Conservation (phyloP, 2,329 filamentous ascomycete species). For the Parascedosporium putredinis region DNA sequence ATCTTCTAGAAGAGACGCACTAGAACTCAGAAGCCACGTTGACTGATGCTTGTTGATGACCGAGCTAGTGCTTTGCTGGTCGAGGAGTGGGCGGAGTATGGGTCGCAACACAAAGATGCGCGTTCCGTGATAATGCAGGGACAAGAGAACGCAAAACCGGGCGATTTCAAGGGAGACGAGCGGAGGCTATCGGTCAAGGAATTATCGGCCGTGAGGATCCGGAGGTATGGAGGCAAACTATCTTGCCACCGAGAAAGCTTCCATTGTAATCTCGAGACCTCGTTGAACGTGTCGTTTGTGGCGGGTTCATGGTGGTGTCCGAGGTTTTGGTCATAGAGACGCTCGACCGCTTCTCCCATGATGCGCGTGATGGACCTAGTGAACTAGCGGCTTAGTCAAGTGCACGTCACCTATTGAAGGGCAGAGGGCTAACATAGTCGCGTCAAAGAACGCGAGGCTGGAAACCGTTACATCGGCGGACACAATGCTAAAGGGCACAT, state of each 20-base stretch:
- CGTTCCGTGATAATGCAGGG: background rate
- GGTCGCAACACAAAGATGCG: background rate
- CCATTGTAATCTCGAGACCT: background rate
- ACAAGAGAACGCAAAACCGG: background rate
- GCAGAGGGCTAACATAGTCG: background rate
- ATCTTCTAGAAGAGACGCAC: background rate
- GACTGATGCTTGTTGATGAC: background rate
- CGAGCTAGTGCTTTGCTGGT: background rate
- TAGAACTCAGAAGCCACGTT: background rate
- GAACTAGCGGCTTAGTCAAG: background rate
- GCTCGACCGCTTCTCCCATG: background rate
- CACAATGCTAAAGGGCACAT: background rate
- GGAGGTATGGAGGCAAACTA: background rate
- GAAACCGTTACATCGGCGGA: background rate
- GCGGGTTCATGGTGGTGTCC: background rate
- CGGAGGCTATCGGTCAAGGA: background rate
- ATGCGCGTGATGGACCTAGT: constrained; percentile 1
- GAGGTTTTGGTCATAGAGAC: background rate
- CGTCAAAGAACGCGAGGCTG: constrained; percentile 3
- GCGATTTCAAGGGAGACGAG: background rate
- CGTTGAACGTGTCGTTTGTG: background rate
- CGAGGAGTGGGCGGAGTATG: constrained; percentile 1
- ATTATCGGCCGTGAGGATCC: background rate
- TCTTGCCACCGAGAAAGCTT: background rate
- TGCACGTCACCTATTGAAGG: background rate